Evolutionary conservation across 805 yeast genomes (phyloP), one percentile per base, ranked within the genome.

Genomic region (Debaryomyces castellii): DNA sequence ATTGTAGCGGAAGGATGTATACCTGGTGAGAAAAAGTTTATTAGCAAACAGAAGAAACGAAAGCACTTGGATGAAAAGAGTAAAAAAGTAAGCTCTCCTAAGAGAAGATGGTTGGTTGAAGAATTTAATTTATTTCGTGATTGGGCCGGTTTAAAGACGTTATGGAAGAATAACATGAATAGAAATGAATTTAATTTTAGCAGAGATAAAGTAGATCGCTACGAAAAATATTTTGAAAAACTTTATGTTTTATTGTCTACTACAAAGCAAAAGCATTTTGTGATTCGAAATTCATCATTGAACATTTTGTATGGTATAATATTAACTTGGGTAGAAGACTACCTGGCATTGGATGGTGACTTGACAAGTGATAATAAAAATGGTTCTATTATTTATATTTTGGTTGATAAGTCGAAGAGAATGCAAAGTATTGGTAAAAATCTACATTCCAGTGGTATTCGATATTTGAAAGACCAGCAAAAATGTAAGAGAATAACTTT

Each of bases 41-140:
- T 62, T 3, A 43, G 46, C 30, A 57, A 60, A 33, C 46, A 41
- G 36, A 54, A 51, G 30, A 63, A 64, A 48, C 54, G 68, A 27
- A 58, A 63, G 12, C 38, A 47, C 25, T 50, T 49, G 49, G 58
- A 52, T 10, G 43, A 46, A 23, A 46, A 44, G 12, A 51, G 41
- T 23, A 49, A 40, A 27, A 51, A 51, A 22, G 52, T 41, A 24
- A 41, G 55, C 3, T 49, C 58, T 1, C 71, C 74, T 2, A 68
- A 63, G 40, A 57, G 76, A 47, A 55, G 66, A 39, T 81, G 87
- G 87, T 65, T 81, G 35, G 85, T 81, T 20, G 86, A 82, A 52
- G 77, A 71, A 46, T 77, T 79, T 53, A 73, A 76, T 48, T 54
- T 74, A 21, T 62, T 64, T 16, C 64, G 84, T 32, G 85, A 81